Base-by-base conservation (phyloP, 192 early-diverging fungal species). In the Coemansia sp. region DNA sequence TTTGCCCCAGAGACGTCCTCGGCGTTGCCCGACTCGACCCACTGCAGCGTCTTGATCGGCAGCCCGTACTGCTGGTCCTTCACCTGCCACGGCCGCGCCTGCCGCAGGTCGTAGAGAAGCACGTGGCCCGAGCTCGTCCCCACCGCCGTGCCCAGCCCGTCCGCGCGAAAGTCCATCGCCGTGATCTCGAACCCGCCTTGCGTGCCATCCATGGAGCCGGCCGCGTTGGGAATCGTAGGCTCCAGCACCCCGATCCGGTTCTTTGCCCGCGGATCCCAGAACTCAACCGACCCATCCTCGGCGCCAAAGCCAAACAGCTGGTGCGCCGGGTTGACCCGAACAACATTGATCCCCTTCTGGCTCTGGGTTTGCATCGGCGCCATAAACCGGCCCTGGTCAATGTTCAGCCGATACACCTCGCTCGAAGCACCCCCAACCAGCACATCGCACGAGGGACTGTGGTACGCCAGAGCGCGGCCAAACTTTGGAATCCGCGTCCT, bases 51-150 rank as follows among this genome's bases (percentile, higher is more conserved):
- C 64, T 91, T 90, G 58, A 99, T 96, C 21, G 91, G 90, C 58
- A 87, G 82, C 13, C 92, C 92, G 64, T 94, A 99, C 71, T 94
- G 91, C 68, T 99, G 96, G 78, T 99, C 96, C 77, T 96, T 96
- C 56, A 92, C 78, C 37, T 89, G 73, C 49, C 85, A 79, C 7
- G 96, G 96, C 16, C 79, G 68, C 40, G 78, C 79, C 58, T 83
- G 79, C 34, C 96, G 83, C 60, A 99, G 76, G 79, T 99, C 96
- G 61, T 96, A 96, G 27, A 94, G 76, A 25, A 96, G 60, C 14
- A 91, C 85, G 37, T 95, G 93, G 18, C 96, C 96, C 21, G 88
- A 85, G 7, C 86, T 82, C 5, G 92, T 96, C 36, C 96, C 96
- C 1, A 91, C 84, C 9, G 82, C 91, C 46, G 84, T 76, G 13